A percentile compares a stretch with the other conserved stretches of the same genome.
phyloP scores from a whole-genome alignment of 805 yeast genomes.

The Candida maris region DNA sequence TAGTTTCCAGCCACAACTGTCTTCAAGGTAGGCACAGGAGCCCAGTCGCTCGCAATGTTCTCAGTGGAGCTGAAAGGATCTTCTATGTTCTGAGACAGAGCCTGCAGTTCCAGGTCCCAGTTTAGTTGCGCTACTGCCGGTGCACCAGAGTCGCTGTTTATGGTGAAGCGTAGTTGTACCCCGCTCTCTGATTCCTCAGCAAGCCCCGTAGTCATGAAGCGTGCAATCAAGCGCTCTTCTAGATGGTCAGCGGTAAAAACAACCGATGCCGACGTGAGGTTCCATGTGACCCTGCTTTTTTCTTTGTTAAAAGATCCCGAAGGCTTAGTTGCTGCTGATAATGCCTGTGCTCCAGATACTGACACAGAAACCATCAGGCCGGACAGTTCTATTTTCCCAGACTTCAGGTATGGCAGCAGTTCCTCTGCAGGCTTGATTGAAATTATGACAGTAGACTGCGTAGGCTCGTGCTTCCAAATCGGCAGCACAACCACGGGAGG shows the following conservation, averaged over 20 bases:
- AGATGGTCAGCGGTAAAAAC: slow-evolving; percentile 29
- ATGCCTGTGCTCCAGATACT: slow-evolving; percentile 56
- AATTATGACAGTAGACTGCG: slow-evolving; percentile 81
- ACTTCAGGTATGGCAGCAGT: slow-evolving; percentile 32
- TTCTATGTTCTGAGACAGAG: slow-evolving; percentile 24
- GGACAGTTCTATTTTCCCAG: slow-evolving; percentile 43
- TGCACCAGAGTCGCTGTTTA: slow-evolving; percentile 42
- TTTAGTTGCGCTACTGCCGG: slow-evolving; percentile 39
- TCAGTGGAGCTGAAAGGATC: slow-evolving; percentile 35
- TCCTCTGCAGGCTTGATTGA: slow-evolving; percentile 56
- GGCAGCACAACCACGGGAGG: slow-evolving; percentile 76
- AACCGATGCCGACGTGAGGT: slow-evolving; percentile 42
- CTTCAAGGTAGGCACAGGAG: slow-evolving; percentile 40
- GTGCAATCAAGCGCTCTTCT: slow-evolving; percentile 76
- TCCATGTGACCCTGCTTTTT: slow-evolving; percentile 84
- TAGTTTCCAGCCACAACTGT: slow-evolving; percentile 50
- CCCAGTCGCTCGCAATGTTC: slow-evolving; percentile 25
- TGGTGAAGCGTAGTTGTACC: slow-evolving; percentile 62
- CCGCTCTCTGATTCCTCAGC: slow-evolving; percentile 77
- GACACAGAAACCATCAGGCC: slow-evolving; percentile 61
- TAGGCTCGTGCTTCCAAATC: slow-evolving; percentile 84
- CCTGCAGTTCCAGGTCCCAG: slow-evolving; percentile 34
- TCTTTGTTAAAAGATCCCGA: slow-evolving; percentile 88
- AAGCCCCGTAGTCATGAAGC: slow-evolving; percentile 71
- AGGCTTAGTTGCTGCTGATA: slow-evolving; percentile 84